Evolutionary conservation across 345 rosid genomes (phyloP), one percentile per base, ranked within the genome.

Genomic region (Xanthoceras sorbifolium): DNA sequence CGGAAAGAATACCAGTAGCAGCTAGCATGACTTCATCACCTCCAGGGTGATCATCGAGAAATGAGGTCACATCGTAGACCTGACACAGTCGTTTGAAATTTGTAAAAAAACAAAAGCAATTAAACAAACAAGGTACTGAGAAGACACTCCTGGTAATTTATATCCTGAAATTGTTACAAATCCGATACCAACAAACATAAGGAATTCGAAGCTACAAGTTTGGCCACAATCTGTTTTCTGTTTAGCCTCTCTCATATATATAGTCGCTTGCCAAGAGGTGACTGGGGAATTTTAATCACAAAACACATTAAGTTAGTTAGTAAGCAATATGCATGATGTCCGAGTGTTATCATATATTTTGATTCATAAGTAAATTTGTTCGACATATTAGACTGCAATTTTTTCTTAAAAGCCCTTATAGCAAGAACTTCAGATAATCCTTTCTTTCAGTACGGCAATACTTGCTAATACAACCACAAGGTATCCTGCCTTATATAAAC

Each of bases 41-140:
- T 48, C 95, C 95, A 36, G 94, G 97, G 83, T 93, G 98, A 64
- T 94, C 98, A 6, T 90, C 93, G 64, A 94, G 86, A 83, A 91
- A 94, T 42, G 74, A 55, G 57, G 93, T 90, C n/a, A 94, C 86
- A 74, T 94, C 91, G 81, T 91, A 94, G 14, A 93, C 97, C 98
- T 94, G 84, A 79, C 34, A 22, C 22, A 68, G 29, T 17, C 9
- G 20, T 44, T 74, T 62, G 28, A 73, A 34, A 62, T 29, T 73
- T 28, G 61, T 23, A 15, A 5, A 28, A 25, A 28, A 15, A 20
- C 8, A 48, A 69, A 29, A 9, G 15, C 23, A 69, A 10, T 69
- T 50, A 50, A 15, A 50, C n/a, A 23, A 52, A 67, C 3, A 26
- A 67, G 54, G n/a, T 67, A 11, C n/a, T 0, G 5, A 9, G 22